phyloP scores from a whole-genome alignment of 2,329 filamentous ascomycete species.

The Thelonectria rubi region DNA sequence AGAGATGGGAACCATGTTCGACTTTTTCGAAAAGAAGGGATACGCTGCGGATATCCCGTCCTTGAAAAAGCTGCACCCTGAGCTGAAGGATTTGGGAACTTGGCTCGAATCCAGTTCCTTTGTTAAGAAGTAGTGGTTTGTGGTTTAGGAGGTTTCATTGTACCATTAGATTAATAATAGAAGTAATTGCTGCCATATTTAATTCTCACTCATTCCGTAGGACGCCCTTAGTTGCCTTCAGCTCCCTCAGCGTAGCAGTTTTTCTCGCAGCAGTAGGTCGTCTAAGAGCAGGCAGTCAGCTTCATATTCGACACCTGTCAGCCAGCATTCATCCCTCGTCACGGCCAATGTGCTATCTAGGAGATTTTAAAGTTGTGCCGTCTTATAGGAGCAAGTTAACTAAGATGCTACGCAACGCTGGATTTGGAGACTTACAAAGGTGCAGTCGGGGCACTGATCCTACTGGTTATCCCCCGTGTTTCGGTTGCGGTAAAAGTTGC shows the following conservation, averaged over 20 bases:
- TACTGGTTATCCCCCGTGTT: slow-evolving; percentile 26
- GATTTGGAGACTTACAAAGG: slow-evolving; percentile 16
- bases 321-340: slow-evolving; percentile 26
- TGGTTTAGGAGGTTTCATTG: no score
- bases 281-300: neutral
- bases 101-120: slow-evolving; percentile 12
- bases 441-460: slow-evolving; percentile 31
- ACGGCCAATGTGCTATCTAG: slow-evolving; percentile 31
- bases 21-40: slow-evolving; percentile 49
- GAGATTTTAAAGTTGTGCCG: slow-evolving; percentile 24
- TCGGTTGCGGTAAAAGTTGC: slow-evolving; percentile 17
- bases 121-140: neutral
- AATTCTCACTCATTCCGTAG: no score
- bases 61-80: slow-evolving; percentile 15
- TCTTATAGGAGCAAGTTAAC: slow-evolving; percentile 10
- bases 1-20: slow-evolving; percentile 50
- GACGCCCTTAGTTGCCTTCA: neutral
- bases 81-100: slow-evolving; percentile 5
- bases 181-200: no score
- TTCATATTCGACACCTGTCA: neutral
- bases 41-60: slow-evolving; percentile 47
- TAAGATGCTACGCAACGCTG: fast-evolving
- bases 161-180: no score
- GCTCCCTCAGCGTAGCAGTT: neutral
- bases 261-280: neutral